Conservation (phyloP, 768 basidiomycete species). For the Lepiota brunneoincarnata region DNA sequence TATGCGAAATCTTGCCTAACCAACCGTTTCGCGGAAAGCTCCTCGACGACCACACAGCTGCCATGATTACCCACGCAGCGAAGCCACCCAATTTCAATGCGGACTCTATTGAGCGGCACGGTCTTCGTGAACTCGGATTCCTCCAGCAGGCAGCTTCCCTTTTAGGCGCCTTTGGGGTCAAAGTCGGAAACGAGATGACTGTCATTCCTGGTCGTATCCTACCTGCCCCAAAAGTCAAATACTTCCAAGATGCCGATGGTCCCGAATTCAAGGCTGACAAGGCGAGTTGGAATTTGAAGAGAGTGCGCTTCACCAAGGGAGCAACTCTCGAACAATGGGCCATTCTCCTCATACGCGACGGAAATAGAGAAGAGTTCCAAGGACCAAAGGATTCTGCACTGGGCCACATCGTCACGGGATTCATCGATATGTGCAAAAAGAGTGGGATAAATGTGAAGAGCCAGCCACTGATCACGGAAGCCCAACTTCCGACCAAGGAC, state of each 20-base stretch:
- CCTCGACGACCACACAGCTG: constrained; percentile 62
- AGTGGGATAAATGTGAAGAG: constrained; percentile 57
- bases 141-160: constrained; percentile 32
- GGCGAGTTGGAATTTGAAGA: constrained; percentile 78
- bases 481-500: constrained; percentile 48
- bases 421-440: constrained; percentile 56
- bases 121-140: constrained; percentile 65
- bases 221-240: constrained; percentile 56
- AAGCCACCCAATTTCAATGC: constrained; percentile 73
- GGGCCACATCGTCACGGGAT: constrained; percentile 41
- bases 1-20: constrained; percentile 68
- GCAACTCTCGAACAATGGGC: constrained; percentile 60
- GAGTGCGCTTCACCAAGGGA: constrained; percentile 60
- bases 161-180: constrained; percentile 59
- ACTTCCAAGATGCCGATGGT: constrained; percentile 44
- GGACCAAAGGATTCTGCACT: constrained; percentile 56
- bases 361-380: constrained; percentile 54
- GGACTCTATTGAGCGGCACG: constrained; percentile 52
- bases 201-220: constrained; percentile 71
- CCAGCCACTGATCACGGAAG: constrained; percentile 36
- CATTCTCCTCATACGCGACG: constrained; percentile 66
- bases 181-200: constrained; percentile 60
- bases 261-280: constrained; percentile 27
- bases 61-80: constrained; percentile 73
- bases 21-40: constrained; percentile 73